phyloP scores from a whole-genome alignment of 2,329 filamentous ascomycete genomes.

The Madurella fahalii region DNA sequence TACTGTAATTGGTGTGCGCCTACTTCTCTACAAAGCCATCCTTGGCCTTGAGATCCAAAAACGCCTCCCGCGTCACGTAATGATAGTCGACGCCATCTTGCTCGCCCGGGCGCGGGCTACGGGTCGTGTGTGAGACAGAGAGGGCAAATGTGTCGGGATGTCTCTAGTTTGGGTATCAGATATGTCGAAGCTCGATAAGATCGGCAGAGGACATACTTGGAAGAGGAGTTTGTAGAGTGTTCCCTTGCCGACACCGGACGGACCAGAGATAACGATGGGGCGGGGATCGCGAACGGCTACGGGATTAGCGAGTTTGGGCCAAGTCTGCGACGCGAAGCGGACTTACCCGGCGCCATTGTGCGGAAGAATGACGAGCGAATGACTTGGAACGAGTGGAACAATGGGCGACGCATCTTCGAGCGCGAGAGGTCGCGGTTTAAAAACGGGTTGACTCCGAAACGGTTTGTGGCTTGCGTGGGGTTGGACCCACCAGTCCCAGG shows the following conservation, averaged over 20 bases:
- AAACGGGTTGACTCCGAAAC: background rate
- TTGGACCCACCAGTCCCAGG: no score
- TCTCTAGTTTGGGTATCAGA: constrained; percentile 36
- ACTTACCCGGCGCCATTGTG: constrained; percentile 21
- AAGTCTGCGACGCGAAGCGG: background rate
- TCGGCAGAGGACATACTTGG: constrained; percentile 24
- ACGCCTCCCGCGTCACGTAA: constrained; percentile 64
- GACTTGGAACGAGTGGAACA: constrained; percentile 9
- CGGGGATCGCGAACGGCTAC: constrained; percentile 41
- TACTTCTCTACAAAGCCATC: constrained; percentile 71
- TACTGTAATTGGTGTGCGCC: constrained; percentile 14
- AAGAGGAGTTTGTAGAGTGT: constrained; percentile 73
- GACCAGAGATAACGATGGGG: constrained; percentile 75
- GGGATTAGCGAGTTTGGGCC: background rate
- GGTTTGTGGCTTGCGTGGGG: background rate
- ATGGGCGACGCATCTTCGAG: constrained; percentile 16
- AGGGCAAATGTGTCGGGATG: constrained; percentile 51
- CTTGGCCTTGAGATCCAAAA: constrained; percentile 62
- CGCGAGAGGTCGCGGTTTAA: background rate
- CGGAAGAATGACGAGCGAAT: constrained; percentile 14
- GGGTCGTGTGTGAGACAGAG: constrained; percentile 73
- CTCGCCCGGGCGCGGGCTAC: constrained; percentile 70
- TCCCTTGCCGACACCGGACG: constrained; percentile 76
- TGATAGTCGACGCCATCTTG: constrained; percentile 75
- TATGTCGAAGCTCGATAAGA: constrained; percentile 20